Conservation (phyloP, 2,329 filamentous ascomycete species). For the Cordyceps cicadae region DNA sequence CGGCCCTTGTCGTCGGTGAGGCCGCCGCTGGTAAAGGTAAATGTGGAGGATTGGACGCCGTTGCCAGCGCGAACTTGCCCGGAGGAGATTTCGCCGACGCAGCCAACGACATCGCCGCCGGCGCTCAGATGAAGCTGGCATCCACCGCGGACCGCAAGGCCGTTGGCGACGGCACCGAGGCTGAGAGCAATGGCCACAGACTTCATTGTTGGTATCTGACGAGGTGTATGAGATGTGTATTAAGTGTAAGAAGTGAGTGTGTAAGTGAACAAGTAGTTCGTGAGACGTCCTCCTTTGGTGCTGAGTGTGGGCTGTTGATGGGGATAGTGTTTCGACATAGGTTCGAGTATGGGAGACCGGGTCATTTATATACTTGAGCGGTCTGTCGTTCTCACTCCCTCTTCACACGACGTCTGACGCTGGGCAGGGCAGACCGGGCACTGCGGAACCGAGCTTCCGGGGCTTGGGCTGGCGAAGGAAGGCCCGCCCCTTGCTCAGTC, state of each 20-base stretch:
- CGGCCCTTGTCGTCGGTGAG: slow-evolving; percentile 48
- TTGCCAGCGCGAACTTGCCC: slow-evolving; percentile 49
- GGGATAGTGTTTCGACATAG: not conserved
- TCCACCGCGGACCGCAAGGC: slow-evolving; percentile 14
- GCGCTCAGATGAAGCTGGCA: slow-evolving; percentile 41
- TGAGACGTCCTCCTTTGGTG: not conserved
- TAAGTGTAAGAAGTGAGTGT: not conserved
- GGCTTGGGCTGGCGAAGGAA: not conserved
- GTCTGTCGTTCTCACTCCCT: not conserved
- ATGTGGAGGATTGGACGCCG: slow-evolving; percentile 37
- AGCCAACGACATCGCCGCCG: slow-evolving; percentile 39
- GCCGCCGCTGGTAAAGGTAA: slow-evolving; percentile 45
- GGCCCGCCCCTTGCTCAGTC: too few species aligned
- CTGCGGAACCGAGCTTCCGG: not conserved
- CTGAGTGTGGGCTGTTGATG: not conserved
- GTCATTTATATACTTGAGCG: slow-evolving; percentile 2
- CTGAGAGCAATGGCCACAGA: slow-evolving; percentile 14
- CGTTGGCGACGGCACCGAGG: slow-evolving; percentile 15
- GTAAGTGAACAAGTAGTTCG: not conserved
- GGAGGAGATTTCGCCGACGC: slow-evolving; percentile 50
- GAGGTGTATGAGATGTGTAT: not conserved
- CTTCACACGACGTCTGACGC: slow-evolving; percentile 1
- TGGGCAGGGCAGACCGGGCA: not conserved
- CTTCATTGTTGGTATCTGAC: slow-evolving; percentile 4
- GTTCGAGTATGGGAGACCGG: not conserved